phyloP scores from a whole-genome alignment of 2,329 filamentous ascomycete genomes.

The Fusarium citri region DNA sequence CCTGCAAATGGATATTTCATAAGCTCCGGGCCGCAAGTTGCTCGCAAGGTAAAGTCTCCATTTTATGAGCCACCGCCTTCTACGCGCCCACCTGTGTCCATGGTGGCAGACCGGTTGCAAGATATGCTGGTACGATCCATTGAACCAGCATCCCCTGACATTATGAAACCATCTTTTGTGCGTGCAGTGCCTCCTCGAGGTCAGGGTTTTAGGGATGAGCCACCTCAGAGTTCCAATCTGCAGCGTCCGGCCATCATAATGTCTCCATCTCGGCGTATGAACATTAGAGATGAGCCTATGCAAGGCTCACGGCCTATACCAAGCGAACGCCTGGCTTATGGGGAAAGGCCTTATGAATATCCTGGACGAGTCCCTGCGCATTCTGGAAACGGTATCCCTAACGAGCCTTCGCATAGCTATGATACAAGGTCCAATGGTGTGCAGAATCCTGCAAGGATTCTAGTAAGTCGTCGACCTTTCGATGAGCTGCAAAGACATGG shows the following conservation, averaged over 20 bases:
- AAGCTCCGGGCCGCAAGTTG: constrained; percentile 29
- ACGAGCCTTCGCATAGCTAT: constrained; percentile 15
- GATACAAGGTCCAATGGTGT: constrained; percentile 32
- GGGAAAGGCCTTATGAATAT: constrained; percentile 22
- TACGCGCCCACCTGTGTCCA: constrained; percentile 36
- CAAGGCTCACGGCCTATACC: constrained; percentile 28
- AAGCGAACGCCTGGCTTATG: constrained; percentile 25
- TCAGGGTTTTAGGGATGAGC: constrained; percentile 39
- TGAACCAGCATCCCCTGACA: constrained; percentile 56
- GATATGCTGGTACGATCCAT: constrained; percentile 62
- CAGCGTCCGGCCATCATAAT: constrained; percentile 38
- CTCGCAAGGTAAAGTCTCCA: constrained; percentile 46
- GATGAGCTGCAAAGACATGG: constrained; percentile 49
- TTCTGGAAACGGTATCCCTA: constrained; percentile 12
- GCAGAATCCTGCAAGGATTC: constrained; percentile 26
- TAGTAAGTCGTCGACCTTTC: constrained; percentile 46
- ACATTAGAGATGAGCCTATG: constrained; percentile 31
- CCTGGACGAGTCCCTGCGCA: constrained; percentile 18
- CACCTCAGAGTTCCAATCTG: constrained; percentile 30
- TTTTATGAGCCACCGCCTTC: constrained; percentile 36
- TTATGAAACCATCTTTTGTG: constrained; percentile 52
- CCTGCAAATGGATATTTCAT: constrained; percentile 34
- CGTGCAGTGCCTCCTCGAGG: constrained; percentile 49
- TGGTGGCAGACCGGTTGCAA: constrained; percentile 44
- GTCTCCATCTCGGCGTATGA: constrained; percentile 35